Percentiles rank a stretch among this genome's conserved stretches.
Evolutionary conservation across 1,284 basidiomycete species (phyloP).

Genomic region (Microbotryum scabiosae): DNA sequence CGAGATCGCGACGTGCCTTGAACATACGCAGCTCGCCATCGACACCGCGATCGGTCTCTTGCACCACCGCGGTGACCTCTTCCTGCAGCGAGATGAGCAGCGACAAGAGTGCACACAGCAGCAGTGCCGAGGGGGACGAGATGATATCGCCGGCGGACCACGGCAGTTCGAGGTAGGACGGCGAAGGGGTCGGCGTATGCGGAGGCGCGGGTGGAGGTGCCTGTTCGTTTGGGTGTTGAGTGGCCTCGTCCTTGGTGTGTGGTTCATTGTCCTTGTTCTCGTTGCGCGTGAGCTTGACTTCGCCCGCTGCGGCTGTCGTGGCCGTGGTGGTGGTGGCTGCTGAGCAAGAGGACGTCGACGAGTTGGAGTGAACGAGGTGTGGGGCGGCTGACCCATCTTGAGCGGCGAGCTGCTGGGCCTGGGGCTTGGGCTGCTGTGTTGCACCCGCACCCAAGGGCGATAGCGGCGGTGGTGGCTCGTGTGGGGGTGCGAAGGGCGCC

Average conservation of each 20-base stretch:
- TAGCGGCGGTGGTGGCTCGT: neutral
- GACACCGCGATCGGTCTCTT: conserved; percentile 31
- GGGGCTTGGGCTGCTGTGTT: too few relatives aligned
- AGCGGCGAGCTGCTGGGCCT: too few relatives aligned
- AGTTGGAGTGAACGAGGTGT: too few relatives aligned
- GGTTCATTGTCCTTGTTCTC: neutral
- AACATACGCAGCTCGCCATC: conserved; percentile 32
- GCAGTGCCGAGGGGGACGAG: conserved; percentile 27
- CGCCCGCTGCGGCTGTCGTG: too few relatives aligned
- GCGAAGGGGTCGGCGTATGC: neutral
- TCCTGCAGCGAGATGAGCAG: conserved; percentile 29
- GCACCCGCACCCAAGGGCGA: too few relatives aligned
- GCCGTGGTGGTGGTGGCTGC: too few relatives aligned
- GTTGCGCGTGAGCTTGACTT: neutral
- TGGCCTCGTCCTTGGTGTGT: conserved; percentile 10
- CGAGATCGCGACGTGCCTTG: conserved; percentile 30
- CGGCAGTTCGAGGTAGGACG: neutral
- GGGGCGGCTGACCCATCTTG: neutral
- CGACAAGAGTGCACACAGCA: conserved; percentile 24
- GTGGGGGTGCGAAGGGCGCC: neutral
- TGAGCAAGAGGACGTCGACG: too few relatives aligned
- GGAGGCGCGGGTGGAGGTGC: neutral
- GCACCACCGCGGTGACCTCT: conserved; percentile 16
- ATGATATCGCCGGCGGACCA: conserved; percentile 8
- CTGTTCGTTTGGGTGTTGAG: too few relatives aligned